Evolutionary conservation across 345 rosid genomes (phyloP).

Genomic region (Nephelium lappaceum): DNA sequence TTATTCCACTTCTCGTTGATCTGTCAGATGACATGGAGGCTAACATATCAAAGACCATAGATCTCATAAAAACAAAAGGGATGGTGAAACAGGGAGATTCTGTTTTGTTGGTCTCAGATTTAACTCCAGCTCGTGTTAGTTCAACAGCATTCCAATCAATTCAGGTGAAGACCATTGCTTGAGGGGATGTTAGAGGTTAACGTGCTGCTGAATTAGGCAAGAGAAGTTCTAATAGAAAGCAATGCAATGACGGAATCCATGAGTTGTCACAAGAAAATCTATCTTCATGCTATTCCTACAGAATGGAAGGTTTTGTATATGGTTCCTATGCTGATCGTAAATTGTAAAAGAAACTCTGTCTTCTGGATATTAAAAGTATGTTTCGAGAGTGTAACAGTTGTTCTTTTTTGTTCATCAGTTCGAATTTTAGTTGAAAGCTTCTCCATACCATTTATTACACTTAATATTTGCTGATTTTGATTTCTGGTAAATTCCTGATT

Average conservation of each 20-base stretch:
- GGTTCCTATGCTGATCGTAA: neutral
- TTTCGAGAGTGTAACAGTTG: too few relatives aligned
- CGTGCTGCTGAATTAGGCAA: neutral
- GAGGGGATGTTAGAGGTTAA: neutral
- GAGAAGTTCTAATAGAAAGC: neutral
- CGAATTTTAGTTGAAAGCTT: neutral
- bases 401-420: too few relatives aligned
- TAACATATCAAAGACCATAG: constrained; percentile 45
- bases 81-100: constrained; percentile 47
- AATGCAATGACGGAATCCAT: neutral
- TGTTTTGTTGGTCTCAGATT: constrained; percentile 62
- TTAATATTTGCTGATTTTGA: too few relatives aligned
- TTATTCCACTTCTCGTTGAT: constrained; percentile 46
- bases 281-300: neutral
- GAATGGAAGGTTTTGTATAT: neutral
- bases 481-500: too few relatives aligned
- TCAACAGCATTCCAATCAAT: constrained; percentile 50
- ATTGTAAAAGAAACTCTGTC: neutral
- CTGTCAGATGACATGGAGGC: constrained; percentile 63
- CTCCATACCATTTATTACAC: neutral
- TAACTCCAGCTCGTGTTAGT: constrained; percentile 37
- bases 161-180: constrained; percentile 57
- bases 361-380: neutral
- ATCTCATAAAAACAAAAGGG: constrained; percentile 52
- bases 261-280: neutral